phyloP scores from a whole-genome alignment of 1,139 yeast genomes.

The Groenewaldozyma auringiensis region DNA sequence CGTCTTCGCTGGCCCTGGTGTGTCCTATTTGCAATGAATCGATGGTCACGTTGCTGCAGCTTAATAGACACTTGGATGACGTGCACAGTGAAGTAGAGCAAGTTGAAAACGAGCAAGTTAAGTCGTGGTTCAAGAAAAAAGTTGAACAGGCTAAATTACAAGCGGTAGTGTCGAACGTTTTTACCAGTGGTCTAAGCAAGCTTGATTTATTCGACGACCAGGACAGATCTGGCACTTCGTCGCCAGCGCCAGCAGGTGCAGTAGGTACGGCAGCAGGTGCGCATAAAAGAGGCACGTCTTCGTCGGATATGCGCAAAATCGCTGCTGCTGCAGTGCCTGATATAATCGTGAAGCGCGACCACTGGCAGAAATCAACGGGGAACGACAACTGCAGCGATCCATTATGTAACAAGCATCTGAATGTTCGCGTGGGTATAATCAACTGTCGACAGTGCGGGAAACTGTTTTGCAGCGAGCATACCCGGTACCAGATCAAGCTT shows the following conservation, averaged over 20 bases:
- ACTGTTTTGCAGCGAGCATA: constrained; percentile 60
- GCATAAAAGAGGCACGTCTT: not conserved
- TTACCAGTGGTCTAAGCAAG: constrained; percentile 27
- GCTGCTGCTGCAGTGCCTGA: constrained; percentile 15
- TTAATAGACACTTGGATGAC: constrained; percentile 69
- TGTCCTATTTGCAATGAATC: constrained; percentile 70
- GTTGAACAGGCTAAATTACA: constrained; percentile 26
- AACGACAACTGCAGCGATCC: constrained; percentile 28
- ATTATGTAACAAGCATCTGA: constrained; percentile 27
- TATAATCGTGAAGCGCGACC: constrained; percentile 41
- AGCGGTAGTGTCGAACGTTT: constrained; percentile 23
- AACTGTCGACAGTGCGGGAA: constrained; percentile 54
- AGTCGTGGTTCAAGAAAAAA: constrained; percentile 33
- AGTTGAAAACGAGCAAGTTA: constrained; percentile 31
- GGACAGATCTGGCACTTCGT: constrained; percentile 10
- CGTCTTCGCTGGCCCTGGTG: constrained; percentile 16
- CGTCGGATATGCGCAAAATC: not conserved
- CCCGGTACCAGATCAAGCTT: constrained; percentile 44
- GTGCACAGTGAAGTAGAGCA: constrained; percentile 41
- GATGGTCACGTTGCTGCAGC: constrained; percentile 49
- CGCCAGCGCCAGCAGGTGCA: constrained; percentile 6
- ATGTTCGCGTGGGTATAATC: constrained; percentile 26
- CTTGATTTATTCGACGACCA: constrained; percentile 29
- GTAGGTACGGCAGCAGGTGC: constrained; percentile 1
- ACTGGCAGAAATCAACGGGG: constrained; percentile 52